phyloP scores from a whole-genome alignment of 2,329 filamentous ascomycete genomes.

The Plenodomus biglobosus region DNA sequence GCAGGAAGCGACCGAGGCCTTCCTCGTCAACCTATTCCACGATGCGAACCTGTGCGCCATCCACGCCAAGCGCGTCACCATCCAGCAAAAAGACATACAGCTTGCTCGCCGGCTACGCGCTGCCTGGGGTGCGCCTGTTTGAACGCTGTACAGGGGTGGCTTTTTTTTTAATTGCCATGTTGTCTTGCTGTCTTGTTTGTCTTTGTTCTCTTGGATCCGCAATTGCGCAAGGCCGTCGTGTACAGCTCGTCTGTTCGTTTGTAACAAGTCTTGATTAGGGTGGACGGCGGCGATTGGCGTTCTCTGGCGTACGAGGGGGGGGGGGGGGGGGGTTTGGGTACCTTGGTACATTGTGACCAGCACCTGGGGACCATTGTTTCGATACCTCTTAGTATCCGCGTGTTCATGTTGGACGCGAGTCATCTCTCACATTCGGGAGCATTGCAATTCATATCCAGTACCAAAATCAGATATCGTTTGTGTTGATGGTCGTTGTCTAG shows the following conservation, averaged over 20 bases:
- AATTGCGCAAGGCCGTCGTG: background rate
- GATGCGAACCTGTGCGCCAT: conserved; percentile 98
- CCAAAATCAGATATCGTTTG: background rate
- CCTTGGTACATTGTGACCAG: background rate
- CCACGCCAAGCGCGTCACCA: conserved; percentile 99
- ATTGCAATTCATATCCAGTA: background rate
- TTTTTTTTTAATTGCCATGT: conserved; percentile 15
- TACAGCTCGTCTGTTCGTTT: background rate
- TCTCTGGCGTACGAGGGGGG: background rate
- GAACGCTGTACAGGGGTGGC: background rate
- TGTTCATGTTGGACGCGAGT: background rate
- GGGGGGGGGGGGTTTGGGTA: background rate
- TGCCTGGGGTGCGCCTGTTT: conserved; percentile 53
- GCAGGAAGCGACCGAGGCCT: conserved; percentile 98
- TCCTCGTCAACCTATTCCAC: conserved; percentile 96
- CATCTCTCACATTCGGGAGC: background rate
- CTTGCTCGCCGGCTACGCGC: conserved; percentile 92
- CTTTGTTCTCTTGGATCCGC: conserved; percentile 5
- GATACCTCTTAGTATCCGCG: background rate
- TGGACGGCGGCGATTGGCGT: conserved; percentile 7
- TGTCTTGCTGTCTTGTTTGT: too few relatives aligned
- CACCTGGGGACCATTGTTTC: background rate
- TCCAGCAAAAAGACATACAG: conserved; percentile 97
- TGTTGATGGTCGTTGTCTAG: too few relatives aligned
- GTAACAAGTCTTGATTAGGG: background rate